Conservation (phyloP, 2,329 filamentous ascomycete species). For the Verticillium nonalfalfae region DNA sequence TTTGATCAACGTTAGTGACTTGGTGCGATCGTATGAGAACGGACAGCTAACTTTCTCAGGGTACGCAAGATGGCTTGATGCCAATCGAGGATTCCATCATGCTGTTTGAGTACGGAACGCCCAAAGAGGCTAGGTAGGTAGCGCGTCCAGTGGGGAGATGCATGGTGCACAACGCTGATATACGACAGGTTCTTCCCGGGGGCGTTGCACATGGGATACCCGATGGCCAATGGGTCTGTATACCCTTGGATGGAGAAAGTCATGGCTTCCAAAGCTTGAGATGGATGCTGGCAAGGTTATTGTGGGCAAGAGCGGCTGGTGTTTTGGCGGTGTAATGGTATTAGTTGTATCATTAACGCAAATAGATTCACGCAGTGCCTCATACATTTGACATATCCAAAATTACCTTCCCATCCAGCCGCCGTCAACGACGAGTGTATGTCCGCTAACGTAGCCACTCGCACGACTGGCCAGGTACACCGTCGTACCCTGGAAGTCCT, state of each 20-base stretch:
- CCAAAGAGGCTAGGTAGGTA: slow-evolving; percentile 51
- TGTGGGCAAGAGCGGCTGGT: not conserved
- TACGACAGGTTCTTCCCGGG: slow-evolving; percentile 46
- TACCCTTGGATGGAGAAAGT: slow-evolving; percentile 58
- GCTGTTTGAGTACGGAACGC: slow-evolving; percentile 56
- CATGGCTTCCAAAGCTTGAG: slow-evolving; percentile 24
- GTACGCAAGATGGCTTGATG: slow-evolving; percentile 57
- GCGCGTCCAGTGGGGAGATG: not conserved
- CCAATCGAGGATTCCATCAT: slow-evolving; percentile 63
- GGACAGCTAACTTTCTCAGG: slow-evolving; percentile 26
- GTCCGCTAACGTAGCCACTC: slow-evolving; percentile 77
- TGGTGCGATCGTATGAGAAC: not conserved
- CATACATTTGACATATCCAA: not conserved
- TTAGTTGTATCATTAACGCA: not conserved
- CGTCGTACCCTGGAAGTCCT: slow-evolving; percentile 80
- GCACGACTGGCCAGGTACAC: slow-evolving; percentile 72
- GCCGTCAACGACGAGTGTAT: slow-evolving; percentile 78
- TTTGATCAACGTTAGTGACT: slow-evolving; percentile 49
- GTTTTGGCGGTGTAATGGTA: not conserved
- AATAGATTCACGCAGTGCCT: not conserved
- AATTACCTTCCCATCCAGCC: slow-evolving; percentile 83
- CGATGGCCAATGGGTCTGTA: slow-evolving; percentile 47
- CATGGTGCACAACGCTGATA: not conserved
- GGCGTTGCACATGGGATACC: slow-evolving; percentile 63
- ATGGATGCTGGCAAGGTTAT: not conserved